Percentiles rank a stretch among this genome's conserved stretches.
These are phyloP conservation scores for Botryotinia convoluta DNA, from an alignment of 2,329 filamentous ascomycete species.

Conservation along the genomic window DNA sequence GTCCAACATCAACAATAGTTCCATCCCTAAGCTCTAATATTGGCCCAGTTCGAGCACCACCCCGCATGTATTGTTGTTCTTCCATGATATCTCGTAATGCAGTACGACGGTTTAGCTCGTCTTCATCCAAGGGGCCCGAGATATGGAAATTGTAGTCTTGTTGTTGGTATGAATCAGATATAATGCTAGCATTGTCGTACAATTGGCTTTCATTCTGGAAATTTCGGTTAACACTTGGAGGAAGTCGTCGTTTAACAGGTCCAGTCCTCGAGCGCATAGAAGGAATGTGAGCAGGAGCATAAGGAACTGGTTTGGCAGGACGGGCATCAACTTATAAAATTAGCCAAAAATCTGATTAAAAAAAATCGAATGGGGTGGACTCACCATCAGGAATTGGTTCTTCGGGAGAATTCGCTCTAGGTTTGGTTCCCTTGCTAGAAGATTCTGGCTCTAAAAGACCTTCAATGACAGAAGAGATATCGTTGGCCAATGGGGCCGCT, in stretches of 20 bases:
- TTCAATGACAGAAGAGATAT: conserved; percentile 26
- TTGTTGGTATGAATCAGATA: conserved; percentile 27
- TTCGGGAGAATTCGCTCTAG: neutral
- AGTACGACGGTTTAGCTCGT: conserved; percentile 17
- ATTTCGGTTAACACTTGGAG: conserved; percentile 27
- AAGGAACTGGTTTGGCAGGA: neutral
- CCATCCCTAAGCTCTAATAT: neutral
- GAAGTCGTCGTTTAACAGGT: conserved; percentile 6
- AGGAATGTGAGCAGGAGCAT: conserved; percentile 6
- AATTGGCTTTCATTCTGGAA: conserved; percentile 41
- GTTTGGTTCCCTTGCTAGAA: neutral
- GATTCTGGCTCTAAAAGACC: conserved; percentile 26
- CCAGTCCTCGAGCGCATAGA: conserved; percentile 10
- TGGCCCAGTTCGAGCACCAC: neutral
- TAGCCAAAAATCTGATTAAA: neutral
- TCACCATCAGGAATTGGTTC: conserved; percentile 4
- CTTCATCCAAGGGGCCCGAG: conserved; percentile 10
- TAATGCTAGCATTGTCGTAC: conserved; percentile 39
- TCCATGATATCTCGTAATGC: conserved; percentile 21
- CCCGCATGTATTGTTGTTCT: conserved; percentile 20
- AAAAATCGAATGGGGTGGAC: neutral
- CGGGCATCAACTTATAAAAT: conserved; percentile 9
- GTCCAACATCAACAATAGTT: neutral
- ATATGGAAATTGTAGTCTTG: conserved; percentile 22
- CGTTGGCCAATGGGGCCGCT: conserved; percentile 22